phyloP scores from a whole-genome alignment of 768 basidiomycete genomes.

The Nidularia sp. region DNA sequence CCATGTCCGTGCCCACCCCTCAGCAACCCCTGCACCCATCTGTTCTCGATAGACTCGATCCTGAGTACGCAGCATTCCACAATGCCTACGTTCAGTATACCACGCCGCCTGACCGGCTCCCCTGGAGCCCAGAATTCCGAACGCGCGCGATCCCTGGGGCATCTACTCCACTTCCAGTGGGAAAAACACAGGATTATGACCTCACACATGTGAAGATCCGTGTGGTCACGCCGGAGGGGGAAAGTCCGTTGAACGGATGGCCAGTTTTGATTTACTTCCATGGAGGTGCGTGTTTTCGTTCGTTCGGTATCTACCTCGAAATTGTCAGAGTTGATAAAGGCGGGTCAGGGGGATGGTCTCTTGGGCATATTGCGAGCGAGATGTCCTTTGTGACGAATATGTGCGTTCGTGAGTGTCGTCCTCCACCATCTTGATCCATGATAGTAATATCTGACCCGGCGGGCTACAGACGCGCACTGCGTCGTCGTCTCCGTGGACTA shows the following conservation, averaged over 20 bases:
- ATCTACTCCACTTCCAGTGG: slow-evolving; percentile 53
- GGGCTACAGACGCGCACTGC: slow-evolving; percentile 47
- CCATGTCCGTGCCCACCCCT: not conserved
- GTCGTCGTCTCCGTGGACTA: slow-evolving; percentile 69
- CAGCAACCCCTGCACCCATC: slow-evolving; percentile 60
- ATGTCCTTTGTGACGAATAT: slow-evolving; percentile 60
- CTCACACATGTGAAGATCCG: slow-evolving; percentile 52
- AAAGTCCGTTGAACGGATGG: slow-evolving; percentile 54
- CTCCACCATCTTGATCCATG: not conserved
- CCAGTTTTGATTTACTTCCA: slow-evolving; percentile 73
- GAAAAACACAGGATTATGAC: slow-evolving; percentile 46
- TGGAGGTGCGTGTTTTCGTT: slow-evolving; percentile 39
- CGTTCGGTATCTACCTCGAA: not conserved
- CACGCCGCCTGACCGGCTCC: slow-evolving; percentile 48
- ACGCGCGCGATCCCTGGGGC: slow-evolving; percentile 50
- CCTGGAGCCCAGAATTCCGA: slow-evolving; percentile 61
- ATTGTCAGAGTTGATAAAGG: not conserved
- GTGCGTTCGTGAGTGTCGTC: slow-evolving; percentile 44
- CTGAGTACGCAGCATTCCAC: slow-evolving; percentile 65
- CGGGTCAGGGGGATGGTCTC: slow-evolving; percentile 66
- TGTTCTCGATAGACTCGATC: slow-evolving; percentile 52
- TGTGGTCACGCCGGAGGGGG: slow-evolving; percentile 59
- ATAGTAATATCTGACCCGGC: not conserved
- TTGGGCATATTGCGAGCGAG: slow-evolving; percentile 60
- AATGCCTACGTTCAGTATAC: slow-evolving; percentile 41